Base-by-base conservation (phyloP, 192 early-diverging fungal species). In the Coemansia sp. region DNA sequence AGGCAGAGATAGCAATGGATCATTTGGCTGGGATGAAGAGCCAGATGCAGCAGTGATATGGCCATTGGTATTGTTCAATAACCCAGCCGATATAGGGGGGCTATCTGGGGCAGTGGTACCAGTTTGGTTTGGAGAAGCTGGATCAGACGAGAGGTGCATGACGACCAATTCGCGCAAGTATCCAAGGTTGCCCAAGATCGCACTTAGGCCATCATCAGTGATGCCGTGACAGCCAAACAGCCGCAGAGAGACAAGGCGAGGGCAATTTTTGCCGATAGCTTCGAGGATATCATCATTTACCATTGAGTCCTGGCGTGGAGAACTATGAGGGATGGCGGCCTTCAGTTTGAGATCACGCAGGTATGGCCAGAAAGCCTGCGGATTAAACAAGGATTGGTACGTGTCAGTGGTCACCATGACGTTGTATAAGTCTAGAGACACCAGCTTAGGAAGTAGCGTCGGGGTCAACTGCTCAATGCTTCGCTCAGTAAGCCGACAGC, bases 201-300 rank as follows among this genome's bases (percentile, higher is more conserved):
- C 56, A 54, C 78, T 76, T n/a, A 81, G 68, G 19, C 78, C 78
- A 12, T 68, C 61, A 61, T 81, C 78, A 4, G 73, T 81, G 34
- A 72, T 69, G 4, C 78, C 78, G 23, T 73, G 73, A 63, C 78
- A 81, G 58, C 74, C 78, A 72, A 81, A 76, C 32, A 81, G 73
- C 12, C 70, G 68, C 22, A 81, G 60, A 8, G 72, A 71, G 24
- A 71, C 65, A 23, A 81, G 54, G n/a, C 69, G 68, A 0, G 78
- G 78, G 54, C 78, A 81, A 63, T 73, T 76, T 27, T 60, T 16
- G 54, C 69, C 78, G 25, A 81, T 81, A 26, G 78, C 69, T 18
- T 69, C 73, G 31, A 81, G 66, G 28, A 81, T 81, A 44, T 74
- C 72, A 47, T 81, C 78, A 57, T 76, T 81, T 41, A 71, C 78